A percentile compares a stretch with the other conserved stretches of the same genome.
Evolutionary conservation across 148 eudicot genomes (phyloP).

Genomic region (Amaranthus hypochondriacus): DNA sequence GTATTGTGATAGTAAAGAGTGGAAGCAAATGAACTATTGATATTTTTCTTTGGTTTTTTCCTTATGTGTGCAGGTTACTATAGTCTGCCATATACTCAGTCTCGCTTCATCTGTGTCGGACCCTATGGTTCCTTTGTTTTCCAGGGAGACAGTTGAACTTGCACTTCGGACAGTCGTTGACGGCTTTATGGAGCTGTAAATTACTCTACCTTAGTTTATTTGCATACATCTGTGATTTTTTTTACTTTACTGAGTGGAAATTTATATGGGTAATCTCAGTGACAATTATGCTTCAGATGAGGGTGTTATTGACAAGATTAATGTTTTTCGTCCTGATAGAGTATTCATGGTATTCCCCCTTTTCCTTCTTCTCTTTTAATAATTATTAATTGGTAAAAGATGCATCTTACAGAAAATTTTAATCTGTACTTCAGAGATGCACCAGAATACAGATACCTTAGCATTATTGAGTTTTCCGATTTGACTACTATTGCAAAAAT

Average conservation of each 20-base stretch:
- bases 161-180: conserved; percentile 86
- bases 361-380: not conserved
- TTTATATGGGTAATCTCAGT: conserved; percentile 35
- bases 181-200: conserved; percentile 81
- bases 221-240: conserved; percentile 2
- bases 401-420: not conserved
- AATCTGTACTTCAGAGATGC: not conserved
- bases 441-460: not conserved
- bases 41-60: not conserved
- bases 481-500: conserved; percentile 8
- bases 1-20: not conserved
- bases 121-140: conserved; percentile 59
- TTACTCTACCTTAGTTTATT: conserved; percentile 17
- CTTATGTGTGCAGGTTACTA: conserved; percentile 60
- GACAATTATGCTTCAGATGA: conserved; percentile 40
- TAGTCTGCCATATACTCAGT: conserved; percentile 69
- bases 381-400: not conserved
- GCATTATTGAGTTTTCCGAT: conserved; percentile 5
- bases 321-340: conserved; percentile 89
- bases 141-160: conserved; percentile 49
- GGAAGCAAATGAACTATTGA: not conserved
- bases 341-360: conserved; percentile 66
- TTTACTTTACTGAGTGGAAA: conserved; percentile 10
- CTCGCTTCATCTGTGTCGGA: conserved; percentile 65
- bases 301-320: conserved; percentile 77